A percentile compares a stretch with the other conserved stretches of the same genome.
Conservation (phyloP, 2,329 filamentous ascomycete species). For the Plenodomus lindquistii region DNA sequence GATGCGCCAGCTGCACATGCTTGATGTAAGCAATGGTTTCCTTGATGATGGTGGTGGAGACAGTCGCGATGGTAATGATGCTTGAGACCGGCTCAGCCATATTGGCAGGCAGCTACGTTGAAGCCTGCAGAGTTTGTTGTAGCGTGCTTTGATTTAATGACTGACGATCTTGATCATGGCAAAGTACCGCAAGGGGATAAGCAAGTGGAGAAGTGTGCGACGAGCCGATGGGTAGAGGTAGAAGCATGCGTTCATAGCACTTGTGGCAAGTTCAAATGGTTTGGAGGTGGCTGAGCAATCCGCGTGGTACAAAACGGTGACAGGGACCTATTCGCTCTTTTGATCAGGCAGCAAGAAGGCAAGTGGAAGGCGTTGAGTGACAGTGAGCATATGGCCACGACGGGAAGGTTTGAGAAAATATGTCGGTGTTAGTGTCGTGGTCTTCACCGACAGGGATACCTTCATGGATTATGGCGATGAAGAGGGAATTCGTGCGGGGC, state of each 20-base stretch:
- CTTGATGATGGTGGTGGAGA: constrained; percentile 11
- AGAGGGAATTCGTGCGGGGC: no score
- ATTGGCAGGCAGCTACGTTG: not conserved
- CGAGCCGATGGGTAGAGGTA: not conserved
- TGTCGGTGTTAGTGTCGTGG: no score
- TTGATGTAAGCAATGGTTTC: constrained; percentile 15
- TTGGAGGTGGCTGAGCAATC: constrained; percentile 7
- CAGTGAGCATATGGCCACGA: no score
- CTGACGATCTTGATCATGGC: not conserved
- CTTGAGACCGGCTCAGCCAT: constrained; percentile 21
- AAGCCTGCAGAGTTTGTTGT: not conserved
- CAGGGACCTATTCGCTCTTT: not conserved
- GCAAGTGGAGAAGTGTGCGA: constrained; percentile 4
- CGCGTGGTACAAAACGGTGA: constrained; percentile 8
- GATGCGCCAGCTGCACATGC: constrained; percentile 11
- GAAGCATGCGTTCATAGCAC: not conserved
- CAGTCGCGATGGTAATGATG: constrained; percentile 16
- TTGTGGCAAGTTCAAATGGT: not conserved
- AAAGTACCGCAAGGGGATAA: not conserved
- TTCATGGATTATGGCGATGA: no score
- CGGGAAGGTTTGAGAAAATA: no score
- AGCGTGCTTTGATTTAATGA: not conserved
- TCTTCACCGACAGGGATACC: no score
- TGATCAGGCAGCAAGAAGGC: not conserved
- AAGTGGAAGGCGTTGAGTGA: not conserved